phyloP scores from a whole-genome alignment of 345 rosid species.

The Syzygium oleosum region DNA sequence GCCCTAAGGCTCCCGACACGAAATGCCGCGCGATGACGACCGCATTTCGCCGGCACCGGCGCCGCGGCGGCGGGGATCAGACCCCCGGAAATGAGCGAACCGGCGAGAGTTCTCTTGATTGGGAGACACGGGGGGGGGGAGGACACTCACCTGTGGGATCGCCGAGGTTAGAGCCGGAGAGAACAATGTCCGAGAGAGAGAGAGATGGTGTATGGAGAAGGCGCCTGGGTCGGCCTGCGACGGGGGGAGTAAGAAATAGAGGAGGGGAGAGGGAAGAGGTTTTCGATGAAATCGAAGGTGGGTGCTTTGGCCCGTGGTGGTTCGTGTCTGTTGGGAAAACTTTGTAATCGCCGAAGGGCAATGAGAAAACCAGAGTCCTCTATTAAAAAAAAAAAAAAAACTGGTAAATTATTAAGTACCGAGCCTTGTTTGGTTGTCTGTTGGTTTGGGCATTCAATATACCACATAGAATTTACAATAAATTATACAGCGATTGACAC shows the following conservation, averaged over 20 bases:
- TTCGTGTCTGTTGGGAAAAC: neutral
- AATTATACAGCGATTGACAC: no score
- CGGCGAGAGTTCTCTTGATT: neutral
- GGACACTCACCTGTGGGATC: neutral
- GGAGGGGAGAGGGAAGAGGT: neutral
- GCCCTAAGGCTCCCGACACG: neutral
- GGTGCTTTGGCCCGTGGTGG: neutral
- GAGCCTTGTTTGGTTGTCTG: no score
- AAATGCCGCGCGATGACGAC: neutral
- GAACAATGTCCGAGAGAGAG: neutral
- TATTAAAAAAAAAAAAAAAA: neutral
- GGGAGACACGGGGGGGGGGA: neutral
- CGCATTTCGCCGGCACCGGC: neutral
- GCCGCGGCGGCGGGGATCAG: neutral
- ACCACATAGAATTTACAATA: no score
- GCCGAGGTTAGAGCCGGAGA: neutral
- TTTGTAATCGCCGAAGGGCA: constrained; percentile 13
- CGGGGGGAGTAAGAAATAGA: neutral
- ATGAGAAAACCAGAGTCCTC: neutral
- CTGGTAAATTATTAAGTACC: neutral
- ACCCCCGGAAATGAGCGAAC: neutral
- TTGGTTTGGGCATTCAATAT: no score
- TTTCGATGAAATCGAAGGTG: constrained; percentile 34
- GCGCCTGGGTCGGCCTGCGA: neutral
- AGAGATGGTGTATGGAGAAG: neutral